phyloP scores from a whole-genome alignment of 441 rosid species.

The Syzygium malaccense region DNA sequence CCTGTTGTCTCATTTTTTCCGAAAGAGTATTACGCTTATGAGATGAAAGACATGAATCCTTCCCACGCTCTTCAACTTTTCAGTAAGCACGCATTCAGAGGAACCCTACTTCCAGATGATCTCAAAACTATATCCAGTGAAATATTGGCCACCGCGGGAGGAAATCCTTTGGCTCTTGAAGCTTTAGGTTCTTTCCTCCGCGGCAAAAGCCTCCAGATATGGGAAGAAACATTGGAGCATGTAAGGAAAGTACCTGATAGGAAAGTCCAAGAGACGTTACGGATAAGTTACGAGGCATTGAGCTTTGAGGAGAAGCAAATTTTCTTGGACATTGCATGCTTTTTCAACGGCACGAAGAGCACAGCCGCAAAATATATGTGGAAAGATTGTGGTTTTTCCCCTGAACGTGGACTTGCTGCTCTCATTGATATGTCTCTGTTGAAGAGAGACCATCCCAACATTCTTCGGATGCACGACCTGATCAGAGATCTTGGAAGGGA shows the following conservation, averaged over 20 bases:
- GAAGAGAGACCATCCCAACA: background rate
- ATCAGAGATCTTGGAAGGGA: background rate
- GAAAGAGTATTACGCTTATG: background rate
- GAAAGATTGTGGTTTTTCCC: background rate
- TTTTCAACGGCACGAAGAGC: rapidly evolving
- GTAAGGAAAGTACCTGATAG: rapidly evolving
- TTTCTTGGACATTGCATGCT: background rate
- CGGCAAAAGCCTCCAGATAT: background rate
- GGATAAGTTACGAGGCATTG: background rate
- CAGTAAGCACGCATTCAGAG: background rate
- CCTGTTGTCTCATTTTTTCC: background rate
- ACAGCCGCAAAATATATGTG: rapidly evolving
- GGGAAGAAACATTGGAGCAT: background rate
- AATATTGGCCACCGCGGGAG: background rate
- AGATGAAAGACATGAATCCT: background rate
- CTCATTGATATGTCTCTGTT: background rate
- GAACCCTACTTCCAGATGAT: background rate
- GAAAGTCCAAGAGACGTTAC: rapidly evolving
- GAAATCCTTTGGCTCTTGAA: background rate
- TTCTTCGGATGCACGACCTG: background rate
- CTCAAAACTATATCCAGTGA: rapidly evolving
- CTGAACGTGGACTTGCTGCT: background rate
- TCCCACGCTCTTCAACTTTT: background rate
- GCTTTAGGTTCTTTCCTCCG: background rate
- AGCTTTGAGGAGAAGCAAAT: background rate